Percentiles rank a stretch among this genome's conserved stretches.
These are phyloP conservation scores for Microascus cirrosus DNA, from an alignment of 2,329 filamentous ascomycete genomes.

Conservation along the genomic window DNA sequence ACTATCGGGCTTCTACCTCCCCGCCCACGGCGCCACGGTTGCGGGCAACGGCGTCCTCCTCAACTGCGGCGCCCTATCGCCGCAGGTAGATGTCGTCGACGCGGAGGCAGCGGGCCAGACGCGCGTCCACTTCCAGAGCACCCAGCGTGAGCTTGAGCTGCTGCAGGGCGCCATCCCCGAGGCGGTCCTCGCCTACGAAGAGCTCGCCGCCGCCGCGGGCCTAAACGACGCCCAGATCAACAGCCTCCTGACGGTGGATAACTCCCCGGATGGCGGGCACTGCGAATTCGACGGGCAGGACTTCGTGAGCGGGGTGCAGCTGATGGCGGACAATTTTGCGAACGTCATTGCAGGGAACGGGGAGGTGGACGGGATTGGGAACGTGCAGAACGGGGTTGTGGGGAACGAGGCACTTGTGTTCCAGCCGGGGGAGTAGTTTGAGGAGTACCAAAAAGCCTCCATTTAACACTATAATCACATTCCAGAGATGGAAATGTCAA, in stretches of 20 bases:
- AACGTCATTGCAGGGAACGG: slow-evolving; percentile 38
- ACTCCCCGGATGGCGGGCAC: slow-evolving; percentile 42
- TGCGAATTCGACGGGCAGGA: slow-evolving; percentile 44
- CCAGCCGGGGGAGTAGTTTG: background rate
- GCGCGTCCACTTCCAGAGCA: slow-evolving; percentile 46
- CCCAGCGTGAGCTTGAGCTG: slow-evolving; percentile 33
- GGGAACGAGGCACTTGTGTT: slow-evolving; percentile 3
- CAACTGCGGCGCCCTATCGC: slow-evolving; percentile 42
- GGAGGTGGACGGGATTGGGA: slow-evolving; percentile 33
- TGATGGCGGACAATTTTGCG: slow-evolving; percentile 40
- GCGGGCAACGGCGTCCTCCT: slow-evolving; percentile 38
- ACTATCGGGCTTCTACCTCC: slow-evolving; percentile 46
- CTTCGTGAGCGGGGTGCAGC: slow-evolving; percentile 45
- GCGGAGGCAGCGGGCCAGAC: slow-evolving; percentile 25
- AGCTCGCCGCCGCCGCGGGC: slow-evolving; percentile 30
- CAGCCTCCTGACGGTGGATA: slow-evolving; percentile 43
- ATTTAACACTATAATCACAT: too few species aligned
- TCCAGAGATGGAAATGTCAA: too few species aligned
- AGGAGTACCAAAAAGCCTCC: background rate
- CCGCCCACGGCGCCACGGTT: slow-evolving; percentile 40
- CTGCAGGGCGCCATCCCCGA: slow-evolving; percentile 39
- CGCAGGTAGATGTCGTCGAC: slow-evolving; percentile 38
- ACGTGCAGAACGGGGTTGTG: slow-evolving; percentile 28
- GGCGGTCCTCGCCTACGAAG: slow-evolving; percentile 38
- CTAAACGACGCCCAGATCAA: slow-evolving; percentile 32